These are phyloP conservation scores for Biscutella auriculata DNA, from an alignment of 441 rosid species.

Conservation along the genomic window DNA sequence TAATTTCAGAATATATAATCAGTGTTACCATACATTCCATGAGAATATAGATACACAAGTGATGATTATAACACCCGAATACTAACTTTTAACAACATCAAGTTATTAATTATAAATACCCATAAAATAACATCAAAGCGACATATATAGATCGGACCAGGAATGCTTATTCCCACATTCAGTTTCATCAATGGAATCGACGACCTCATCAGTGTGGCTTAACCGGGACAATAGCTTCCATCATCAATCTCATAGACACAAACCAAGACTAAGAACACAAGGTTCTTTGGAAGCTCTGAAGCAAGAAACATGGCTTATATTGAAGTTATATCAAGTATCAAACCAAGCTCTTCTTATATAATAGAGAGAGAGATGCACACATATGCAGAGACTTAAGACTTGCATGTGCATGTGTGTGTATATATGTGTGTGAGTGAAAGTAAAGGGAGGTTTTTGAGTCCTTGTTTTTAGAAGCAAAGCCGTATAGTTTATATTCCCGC, in stretches of 20 bases:
- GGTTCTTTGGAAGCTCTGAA: neutral
- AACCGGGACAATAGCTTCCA: neutral
- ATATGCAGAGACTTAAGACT: no score
- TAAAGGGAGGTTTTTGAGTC: conserved; percentile 15
- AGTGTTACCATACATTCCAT: neutral
- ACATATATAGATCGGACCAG: conserved; percentile 19
- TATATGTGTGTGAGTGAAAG: neutral
- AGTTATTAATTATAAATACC: neutral
- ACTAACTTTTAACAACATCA: neutral
- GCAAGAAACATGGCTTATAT: conserved; percentile 12
- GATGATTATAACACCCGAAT: neutral
- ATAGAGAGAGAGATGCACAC: no score
- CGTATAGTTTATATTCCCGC: conserved; percentile 25
- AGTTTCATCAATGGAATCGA: neutral
- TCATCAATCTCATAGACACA: neutral
- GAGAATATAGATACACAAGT: neutral
- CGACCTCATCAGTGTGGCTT: neutral
- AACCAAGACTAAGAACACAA: conserved; percentile 8
- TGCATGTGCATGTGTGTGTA: no score
- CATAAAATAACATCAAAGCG: neutral
- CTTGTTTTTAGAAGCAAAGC: conserved; percentile 20
- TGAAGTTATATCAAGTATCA: no score
- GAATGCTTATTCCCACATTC: conserved; percentile 24
- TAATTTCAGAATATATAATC: neutral
- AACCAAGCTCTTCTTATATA: no score